These are phyloP conservation scores for Rhizoctonia solani DNA, from an alignment of 1,284 basidiomycete species.

Conservation along the genomic window DNA sequence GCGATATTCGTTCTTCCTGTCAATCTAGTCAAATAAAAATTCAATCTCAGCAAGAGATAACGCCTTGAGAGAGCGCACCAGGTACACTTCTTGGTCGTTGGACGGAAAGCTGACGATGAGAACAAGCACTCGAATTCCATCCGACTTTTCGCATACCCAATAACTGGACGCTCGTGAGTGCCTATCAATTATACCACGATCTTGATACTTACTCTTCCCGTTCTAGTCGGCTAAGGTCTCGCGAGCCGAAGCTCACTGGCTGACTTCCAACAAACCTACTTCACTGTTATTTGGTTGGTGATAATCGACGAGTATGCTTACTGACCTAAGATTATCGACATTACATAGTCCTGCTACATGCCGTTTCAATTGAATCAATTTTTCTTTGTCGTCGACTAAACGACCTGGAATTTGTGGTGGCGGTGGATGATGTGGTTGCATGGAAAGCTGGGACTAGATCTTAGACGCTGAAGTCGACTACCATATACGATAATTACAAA, in stretches of 20 bases:
- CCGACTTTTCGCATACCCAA: conserved; percentile 99
- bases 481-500: not conserved
- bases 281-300: conserved; percentile 4
- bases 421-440: conserved; percentile 33
- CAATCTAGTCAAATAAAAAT: conserved; percentile 80
- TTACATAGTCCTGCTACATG: conserved; percentile 68
- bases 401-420: conserved; percentile 66
- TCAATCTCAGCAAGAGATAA: not conserved
- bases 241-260: conserved; percentile 81
- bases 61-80: conserved; percentile 57
- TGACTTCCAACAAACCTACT: conserved; percentile 89
- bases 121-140: conserved; percentile 90
- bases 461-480: not conserved
- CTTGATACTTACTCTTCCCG: conserved; percentile 70
- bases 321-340: conserved; percentile 61
- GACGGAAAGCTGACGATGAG: conserved; percentile 75
- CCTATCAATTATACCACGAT: conserved; percentile 22
- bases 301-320: not conserved
- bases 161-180: conserved; percentile 59
- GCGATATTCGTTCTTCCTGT: conserved; percentile 91
- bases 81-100: conserved; percentile 74
- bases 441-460: not conserved
- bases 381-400: conserved; percentile 55
- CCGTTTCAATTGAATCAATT: conserved; percentile 62
- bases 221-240: conserved; percentile 77